Percentiles rank a stretch among this genome's conserved stretches.
Evolutionary conservation across 108 stramenopile genomes (phyloP).

Genomic region (Skeletonema menzelii): DNA sequence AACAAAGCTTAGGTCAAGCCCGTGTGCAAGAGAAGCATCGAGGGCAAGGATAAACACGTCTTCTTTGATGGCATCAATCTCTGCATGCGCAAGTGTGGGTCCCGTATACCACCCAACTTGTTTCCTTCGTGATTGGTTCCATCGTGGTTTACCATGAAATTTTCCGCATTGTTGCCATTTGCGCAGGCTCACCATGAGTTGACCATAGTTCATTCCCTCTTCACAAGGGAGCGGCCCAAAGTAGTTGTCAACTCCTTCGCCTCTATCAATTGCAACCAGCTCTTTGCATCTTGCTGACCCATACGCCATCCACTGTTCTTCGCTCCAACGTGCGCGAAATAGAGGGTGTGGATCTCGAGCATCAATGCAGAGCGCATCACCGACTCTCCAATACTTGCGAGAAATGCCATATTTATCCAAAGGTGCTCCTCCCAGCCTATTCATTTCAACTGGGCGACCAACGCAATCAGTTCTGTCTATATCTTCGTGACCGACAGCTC

Average conservation of each 20-base stretch:
- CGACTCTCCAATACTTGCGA: slow-evolving; percentile 41
- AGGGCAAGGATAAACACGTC: slow-evolving; percentile 64
- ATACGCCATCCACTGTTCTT: slow-evolving; percentile 35
- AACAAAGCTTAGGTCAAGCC: slow-evolving; percentile 81
- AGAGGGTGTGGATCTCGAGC: slow-evolving; percentile 54
- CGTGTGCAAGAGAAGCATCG: slow-evolving; percentile 64
- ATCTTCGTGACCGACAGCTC: slow-evolving; percentile 27
- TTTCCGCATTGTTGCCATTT: slow-evolving; percentile 56
- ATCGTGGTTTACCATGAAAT: slow-evolving; percentile 35
- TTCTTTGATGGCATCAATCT: slow-evolving; percentile 21
- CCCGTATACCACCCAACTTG: slow-evolving; percentile 46
- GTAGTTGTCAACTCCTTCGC: slow-evolving; percentile 42
- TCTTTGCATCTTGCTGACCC: slow-evolving; percentile 43
- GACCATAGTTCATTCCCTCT: slow-evolving; percentile 2
- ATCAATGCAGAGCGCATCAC: slow-evolving; percentile 50
- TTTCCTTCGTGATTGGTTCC: not conserved
- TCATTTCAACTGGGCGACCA: slow-evolving; percentile 35
- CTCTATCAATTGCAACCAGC: slow-evolving; percentile 18
- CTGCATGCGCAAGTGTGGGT: slow-evolving; percentile 22
- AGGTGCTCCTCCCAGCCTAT: slow-evolving; percentile 37
- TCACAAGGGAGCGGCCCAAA: slow-evolving; percentile 47
- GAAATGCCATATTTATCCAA: slow-evolving; percentile 37
- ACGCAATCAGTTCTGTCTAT: not conserved
- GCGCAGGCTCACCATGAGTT: slow-evolving; percentile 34
- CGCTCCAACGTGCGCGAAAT: slow-evolving; percentile 29